phyloP scores from a whole-genome alignment of 2,329 filamentous ascomycete species.

The Fusarium nodosum region DNA sequence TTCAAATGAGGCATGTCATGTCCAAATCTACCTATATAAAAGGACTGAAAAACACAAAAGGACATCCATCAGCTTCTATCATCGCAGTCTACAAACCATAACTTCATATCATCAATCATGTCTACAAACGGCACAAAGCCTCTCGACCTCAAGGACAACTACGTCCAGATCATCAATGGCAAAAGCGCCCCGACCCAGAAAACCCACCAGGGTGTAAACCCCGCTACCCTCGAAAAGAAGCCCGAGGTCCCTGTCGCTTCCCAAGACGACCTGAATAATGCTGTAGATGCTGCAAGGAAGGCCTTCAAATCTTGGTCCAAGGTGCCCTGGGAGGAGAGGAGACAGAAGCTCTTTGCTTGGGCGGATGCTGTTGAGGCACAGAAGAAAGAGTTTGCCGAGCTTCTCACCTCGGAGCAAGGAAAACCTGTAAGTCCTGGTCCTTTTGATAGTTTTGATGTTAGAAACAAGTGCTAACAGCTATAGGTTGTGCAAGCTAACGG shows the following conservation, averaged over 20 bases:
- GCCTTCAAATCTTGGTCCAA: slow-evolving; percentile 51
- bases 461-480: rapidly evolving
- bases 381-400: slow-evolving; percentile 40
- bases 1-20: not conserved
- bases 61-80: rapidly evolving
- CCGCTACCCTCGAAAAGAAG: slow-evolving; percentile 51
- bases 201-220: slow-evolving; percentile 48
- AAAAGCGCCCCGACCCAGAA: slow-evolving; percentile 35
- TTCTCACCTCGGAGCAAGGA: slow-evolving; percentile 50
- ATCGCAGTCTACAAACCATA: not conserved
- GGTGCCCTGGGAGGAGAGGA: slow-evolving; percentile 44
- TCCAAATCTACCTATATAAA: not conserved
- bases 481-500: slow-evolving; percentile 43
- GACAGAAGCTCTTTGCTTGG: slow-evolving; percentile 41
- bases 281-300: slow-evolving; percentile 42
- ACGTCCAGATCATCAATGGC: slow-evolving; percentile 47
- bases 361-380: slow-evolving; percentile 46
- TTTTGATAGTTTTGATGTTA: rapidly evolving
- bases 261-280: slow-evolving; percentile 45
- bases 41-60: too few species aligned
- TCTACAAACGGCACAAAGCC: slow-evolving; percentile 26
- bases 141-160: slow-evolving; percentile 33
- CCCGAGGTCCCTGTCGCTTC: slow-evolving; percentile 49
- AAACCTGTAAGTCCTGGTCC: slow-evolving; percentile 45
- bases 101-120: slow-evolving; percentile 8